Base-by-base conservation (phyloP, 148 eudicot genomes). In the Heliosperma pusillum region DNA sequence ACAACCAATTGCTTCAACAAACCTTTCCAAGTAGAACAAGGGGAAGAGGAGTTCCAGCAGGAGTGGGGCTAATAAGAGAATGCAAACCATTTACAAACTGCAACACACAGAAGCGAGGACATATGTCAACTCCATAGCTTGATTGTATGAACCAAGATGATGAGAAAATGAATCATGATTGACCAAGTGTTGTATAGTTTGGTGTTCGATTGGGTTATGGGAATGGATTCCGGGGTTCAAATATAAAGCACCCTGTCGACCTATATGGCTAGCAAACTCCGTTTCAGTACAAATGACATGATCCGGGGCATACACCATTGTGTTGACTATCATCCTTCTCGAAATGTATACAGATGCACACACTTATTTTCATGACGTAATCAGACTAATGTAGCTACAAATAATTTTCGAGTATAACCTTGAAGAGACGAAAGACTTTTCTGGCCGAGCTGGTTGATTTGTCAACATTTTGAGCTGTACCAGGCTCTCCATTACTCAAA, bases 51-150 rank as follows among this genome's bases (percentile, higher is more conserved):
- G 97, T 90, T 74, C 89, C 97, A 40, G 83, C 89, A 61, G 97
- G 81, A 63, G 70, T 68, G 59, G 99, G 99, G 85, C 97, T 90
- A 45, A 96, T 87, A 74, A 96, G 94, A 26, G 68, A 97, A 81
- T 96, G 90, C 80, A 96, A 85, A 87, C 89, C 99, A 80, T 92
- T 92, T 78, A 96, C 88, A 85, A 96, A 96, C 99, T 96, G 93
- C 74, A 78, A 57, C 3, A 71, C 21, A 81, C 55, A 71, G 71
- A 69, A 61, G 42, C 47, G 60, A 60, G 53, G 56, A 66, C 52
- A 71, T 42, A 58, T 72, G 52, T 67, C 27, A 59, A 7, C 10
- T 57, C 16, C 13, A 69, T 17, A 29, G 70, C 70, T 27, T 12
- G 33, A 15, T 4, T 52, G 24, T 16, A 69, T 8, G 26, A 22